A percentile compares a stretch with the other conserved stretches of the same genome.
phyloP scores from a whole-genome alignment of 73 alveolate species.

The Blepharisma japonicum region DNA sequence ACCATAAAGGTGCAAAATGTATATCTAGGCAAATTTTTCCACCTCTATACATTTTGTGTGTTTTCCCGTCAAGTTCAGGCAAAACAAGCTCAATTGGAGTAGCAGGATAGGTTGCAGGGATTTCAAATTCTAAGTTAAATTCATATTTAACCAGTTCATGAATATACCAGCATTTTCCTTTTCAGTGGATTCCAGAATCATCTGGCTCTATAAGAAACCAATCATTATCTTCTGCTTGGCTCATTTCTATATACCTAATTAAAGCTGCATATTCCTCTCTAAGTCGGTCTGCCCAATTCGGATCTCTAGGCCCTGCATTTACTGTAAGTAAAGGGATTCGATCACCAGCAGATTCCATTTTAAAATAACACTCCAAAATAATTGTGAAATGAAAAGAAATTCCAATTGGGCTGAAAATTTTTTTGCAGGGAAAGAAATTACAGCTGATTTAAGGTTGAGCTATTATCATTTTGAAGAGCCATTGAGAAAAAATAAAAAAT shows the following conservation, averaged over 20 bases:
- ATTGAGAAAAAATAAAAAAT: no score
- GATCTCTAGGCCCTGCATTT: slow-evolving; percentile 94
- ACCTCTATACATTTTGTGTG: slow-evolving; percentile 98
- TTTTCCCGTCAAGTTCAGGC: slow-evolving; percentile 97
- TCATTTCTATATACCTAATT: slow-evolving; percentile 84
- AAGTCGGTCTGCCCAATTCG: slow-evolving; percentile 92
- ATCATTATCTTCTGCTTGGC: slow-evolving; percentile 88
- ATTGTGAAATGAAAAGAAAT: neutral
- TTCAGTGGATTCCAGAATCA: slow-evolving; percentile 94
- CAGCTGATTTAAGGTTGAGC: no score
- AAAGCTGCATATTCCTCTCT: slow-evolving; percentile 91
- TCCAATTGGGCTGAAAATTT: no score
- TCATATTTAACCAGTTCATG: slow-evolving; percentile 88
- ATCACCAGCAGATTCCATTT: slow-evolving; percentile 40
- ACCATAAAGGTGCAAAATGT: slow-evolving; percentile 98
- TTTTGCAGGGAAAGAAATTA: no score
- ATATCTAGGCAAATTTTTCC: slow-evolving; percentile 96
- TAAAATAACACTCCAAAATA: neutral
- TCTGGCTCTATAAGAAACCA: slow-evolving; percentile 94
- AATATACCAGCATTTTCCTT: slow-evolving; percentile 96
- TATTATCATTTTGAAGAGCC: no score
- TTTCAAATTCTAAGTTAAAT: slow-evolving; percentile 91
- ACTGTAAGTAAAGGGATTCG: slow-evolving; percentile 77
- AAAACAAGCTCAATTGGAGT: slow-evolving; percentile 93
- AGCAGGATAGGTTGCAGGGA: slow-evolving; percentile 96